These are phyloP conservation scores for Rhizopogon rudus DNA, from an alignment of 768 basidiomycete species.

Conservation along the genomic window DNA sequence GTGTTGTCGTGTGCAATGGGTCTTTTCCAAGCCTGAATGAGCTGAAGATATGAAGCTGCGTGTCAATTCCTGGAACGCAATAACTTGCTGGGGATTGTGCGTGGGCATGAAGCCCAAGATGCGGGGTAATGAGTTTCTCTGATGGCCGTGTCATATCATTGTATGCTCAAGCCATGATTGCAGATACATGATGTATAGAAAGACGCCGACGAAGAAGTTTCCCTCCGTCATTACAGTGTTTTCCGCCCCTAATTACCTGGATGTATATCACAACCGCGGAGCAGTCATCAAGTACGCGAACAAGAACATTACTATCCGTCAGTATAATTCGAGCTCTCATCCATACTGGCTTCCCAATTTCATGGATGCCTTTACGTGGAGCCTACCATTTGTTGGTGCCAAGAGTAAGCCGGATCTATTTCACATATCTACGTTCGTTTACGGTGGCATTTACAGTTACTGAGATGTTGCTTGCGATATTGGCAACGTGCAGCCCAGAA, in stretches of 20 bases:
- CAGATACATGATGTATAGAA: constrained; percentile 91
- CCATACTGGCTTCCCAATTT: constrained; percentile 98
- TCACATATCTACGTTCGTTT: neutral
- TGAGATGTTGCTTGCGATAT: constrained; percentile 94
- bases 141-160: neutral
- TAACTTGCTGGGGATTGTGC: constrained; percentile 83
- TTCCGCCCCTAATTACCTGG: constrained; percentile 95
- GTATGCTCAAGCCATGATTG: neutral
- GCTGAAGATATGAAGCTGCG: constrained; percentile 78
- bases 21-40: neutral
- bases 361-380: constrained; percentile 99
- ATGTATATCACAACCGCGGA: constrained; percentile 95
- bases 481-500: constrained; percentile 91
- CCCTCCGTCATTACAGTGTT: constrained; percentile 98
- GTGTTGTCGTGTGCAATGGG: constrained; percentile 22
- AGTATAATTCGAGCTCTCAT: constrained; percentile 75
- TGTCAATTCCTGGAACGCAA: constrained; percentile 94
- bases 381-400: constrained; percentile 93
- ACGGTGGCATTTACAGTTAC: constrained; percentile 54
- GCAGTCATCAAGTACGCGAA: constrained; percentile 97
- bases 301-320: constrained; percentile 94
- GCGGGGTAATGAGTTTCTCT: constrained; percentile 60
- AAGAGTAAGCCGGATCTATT: constrained; percentile 64
- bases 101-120: constrained; percentile 98
- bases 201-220: constrained; percentile 92